Evolutionary conservation across 352 stramenopile genomes (phyloP), one percentile per base, ranked within the genome.

Genomic region (Thraustotheca clavata): DNA sequence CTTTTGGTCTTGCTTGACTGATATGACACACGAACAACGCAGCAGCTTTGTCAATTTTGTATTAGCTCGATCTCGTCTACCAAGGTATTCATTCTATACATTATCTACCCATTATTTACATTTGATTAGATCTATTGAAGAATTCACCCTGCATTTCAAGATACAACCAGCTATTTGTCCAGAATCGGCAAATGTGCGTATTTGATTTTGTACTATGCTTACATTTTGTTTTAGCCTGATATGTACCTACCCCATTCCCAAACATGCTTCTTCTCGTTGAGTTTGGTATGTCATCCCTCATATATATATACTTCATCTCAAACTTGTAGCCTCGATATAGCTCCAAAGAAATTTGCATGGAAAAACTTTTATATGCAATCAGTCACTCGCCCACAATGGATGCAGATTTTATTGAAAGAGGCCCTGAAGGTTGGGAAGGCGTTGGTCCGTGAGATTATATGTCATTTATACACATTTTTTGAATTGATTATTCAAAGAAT

Each of bases 1-100:
- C 52, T 95, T 96, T 68, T 96, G 87, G 86, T 75, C 95, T 32
- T 79, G 79, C 40, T 68, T 97, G 33, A 68, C 75, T 9, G 85
- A 89, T 67, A 88, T 95, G 72, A 89, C 71, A 7, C 81, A 80
- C 20, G 75, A 78, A 36, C 81, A 96, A 59, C 62, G 83, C 6
- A 90, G 83, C 43, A 47, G 69, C 11, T 96, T 96, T 62, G 66
- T 97, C 16, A 85, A 93, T 69, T 97, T 96, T 80, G 88, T 94
- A 8, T 93, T 83, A 72, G 90, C 86, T 43, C 75, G 87, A 29
- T 92, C 80, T 60, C 76, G 85, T 39, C 73, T 96, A 35, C 89
- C 89, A 18, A 67, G 78, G 55, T 63, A 61, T 27, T 49, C n/a
- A 6, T 11, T 14, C 8, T 50, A n/a, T n/a, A n/a, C n/a, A n/a